Evolutionary conservation across 2,329 filamentous ascomycete species (phyloP).

Genomic region (Claviceps purpurea): DNA sequence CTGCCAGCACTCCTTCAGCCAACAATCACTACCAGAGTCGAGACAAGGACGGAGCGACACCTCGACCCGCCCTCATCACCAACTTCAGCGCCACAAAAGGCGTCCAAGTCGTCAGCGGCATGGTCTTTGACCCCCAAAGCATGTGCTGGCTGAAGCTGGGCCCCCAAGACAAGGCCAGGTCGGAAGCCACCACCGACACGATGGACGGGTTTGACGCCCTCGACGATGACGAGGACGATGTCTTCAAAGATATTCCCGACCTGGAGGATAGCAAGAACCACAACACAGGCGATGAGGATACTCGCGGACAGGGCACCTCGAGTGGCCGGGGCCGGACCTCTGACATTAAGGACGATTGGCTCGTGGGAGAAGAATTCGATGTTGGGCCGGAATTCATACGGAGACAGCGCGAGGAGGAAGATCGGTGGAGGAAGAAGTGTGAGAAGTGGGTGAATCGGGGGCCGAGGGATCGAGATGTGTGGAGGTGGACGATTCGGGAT

Average conservation of each 20-base stretch:
- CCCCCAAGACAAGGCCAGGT: constrained; percentile 30
- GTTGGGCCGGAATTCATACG: constrained; percentile 89
- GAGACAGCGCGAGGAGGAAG: constrained; percentile 82
- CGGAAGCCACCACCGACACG: constrained; percentile 37
- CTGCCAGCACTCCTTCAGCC: neutral
- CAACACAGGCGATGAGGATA: constrained; percentile 33
- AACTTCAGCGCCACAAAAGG: constrained; percentile 76
- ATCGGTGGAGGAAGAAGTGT: constrained; percentile 78
- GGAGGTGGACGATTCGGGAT: constrained; percentile 66
- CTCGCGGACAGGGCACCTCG: constrained; percentile 22
- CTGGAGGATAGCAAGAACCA: constrained; percentile 49
- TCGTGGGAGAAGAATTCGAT: constrained; percentile 92
- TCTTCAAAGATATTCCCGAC: constrained; percentile 90
- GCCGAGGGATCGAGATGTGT: constrained; percentile 42
- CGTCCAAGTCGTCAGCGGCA: constrained; percentile 88
- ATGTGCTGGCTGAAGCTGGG: constrained; percentile 94
- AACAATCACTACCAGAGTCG: constrained; percentile 25
- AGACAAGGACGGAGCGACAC: constrained; percentile 46
- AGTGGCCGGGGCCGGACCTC: constrained; percentile 33
- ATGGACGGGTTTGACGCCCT: constrained; percentile 55
- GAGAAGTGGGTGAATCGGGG: constrained; percentile 65
- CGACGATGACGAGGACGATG: constrained; percentile 68
- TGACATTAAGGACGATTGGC: constrained; percentile 62
- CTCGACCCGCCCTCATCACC: constrained; percentile 71
- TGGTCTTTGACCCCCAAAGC: constrained; percentile 93